These are phyloP conservation scores for Fusarium equiseti DNA, from an alignment of 2,329 filamentous ascomycete genomes.

Conservation along the genomic window DNA sequence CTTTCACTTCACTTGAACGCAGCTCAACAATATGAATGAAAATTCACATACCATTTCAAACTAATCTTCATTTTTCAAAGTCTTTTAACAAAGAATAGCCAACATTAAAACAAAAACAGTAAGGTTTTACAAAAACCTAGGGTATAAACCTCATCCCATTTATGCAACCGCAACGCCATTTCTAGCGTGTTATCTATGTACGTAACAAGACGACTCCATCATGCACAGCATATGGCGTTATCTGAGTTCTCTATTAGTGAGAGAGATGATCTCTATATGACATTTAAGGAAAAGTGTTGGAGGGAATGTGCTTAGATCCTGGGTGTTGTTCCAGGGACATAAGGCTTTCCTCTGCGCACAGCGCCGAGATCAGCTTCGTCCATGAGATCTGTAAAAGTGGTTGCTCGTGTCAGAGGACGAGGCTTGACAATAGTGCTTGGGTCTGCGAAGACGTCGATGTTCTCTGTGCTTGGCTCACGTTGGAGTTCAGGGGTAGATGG, in stretches of 20 bases:
- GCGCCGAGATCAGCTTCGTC: conserved; percentile 59
- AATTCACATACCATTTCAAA: conserved; percentile 43
- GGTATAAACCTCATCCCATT: conserved; percentile 44
- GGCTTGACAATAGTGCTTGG: conserved; percentile 55
- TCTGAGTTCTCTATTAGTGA: conserved; percentile 13
- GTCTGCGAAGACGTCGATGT: conserved; percentile 67
- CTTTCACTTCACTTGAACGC: neutral
- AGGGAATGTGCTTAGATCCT: conserved; percentile 43
- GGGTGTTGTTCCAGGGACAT: conserved; percentile 55
- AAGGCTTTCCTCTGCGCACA: conserved; percentile 57
- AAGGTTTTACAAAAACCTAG: conserved; percentile 21
- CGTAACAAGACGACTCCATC: conserved; percentile 24
- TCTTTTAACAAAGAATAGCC: conserved; percentile 4
- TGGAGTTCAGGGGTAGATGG: conserved; percentile 52
- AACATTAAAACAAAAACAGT: conserved; percentile 10
- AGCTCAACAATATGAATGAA: conserved; percentile 3
- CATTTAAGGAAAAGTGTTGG: neutral
- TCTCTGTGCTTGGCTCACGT: conserved; percentile 61
- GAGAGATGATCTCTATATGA: neutral
- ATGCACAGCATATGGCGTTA: conserved; percentile 33
- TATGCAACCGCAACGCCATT: conserved; percentile 33
- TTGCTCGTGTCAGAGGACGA: conserved; percentile 51
- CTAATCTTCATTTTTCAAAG: conserved; percentile 25
- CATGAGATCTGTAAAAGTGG: conserved; percentile 68
- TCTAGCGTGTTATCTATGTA: conserved; percentile 26